These are phyloP conservation scores for Fraxinus cuspidata DNA, from an alignment of 257 asterid species.

Conservation along the genomic window DNA sequence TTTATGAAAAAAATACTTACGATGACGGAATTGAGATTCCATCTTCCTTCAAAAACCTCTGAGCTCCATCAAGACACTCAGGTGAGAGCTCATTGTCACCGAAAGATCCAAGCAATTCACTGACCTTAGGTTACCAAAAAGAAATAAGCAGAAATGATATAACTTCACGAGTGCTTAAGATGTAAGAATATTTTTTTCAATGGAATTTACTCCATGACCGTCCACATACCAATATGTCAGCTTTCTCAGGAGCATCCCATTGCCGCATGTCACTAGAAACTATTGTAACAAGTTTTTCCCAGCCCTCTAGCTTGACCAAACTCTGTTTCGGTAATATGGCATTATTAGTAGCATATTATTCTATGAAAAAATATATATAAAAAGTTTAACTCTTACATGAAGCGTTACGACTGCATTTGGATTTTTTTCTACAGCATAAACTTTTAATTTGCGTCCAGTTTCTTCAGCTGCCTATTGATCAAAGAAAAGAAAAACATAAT, in stretches of 20 bases:
- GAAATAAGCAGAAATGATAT: slow-evolving; percentile 8
- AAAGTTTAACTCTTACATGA: slow-evolving; percentile 52
- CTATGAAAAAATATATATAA: slow-evolving; percentile 9
- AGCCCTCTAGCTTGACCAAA: slow-evolving; percentile 92
- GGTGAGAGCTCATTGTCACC: slow-evolving; percentile 99
- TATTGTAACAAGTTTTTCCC: slow-evolving; percentile 83
- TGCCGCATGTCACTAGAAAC: slow-evolving; percentile 92
- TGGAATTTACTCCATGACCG: slow-evolving; percentile 8
- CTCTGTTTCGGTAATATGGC: slow-evolving; percentile 53
- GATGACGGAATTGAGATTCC: slow-evolving; percentile 96
- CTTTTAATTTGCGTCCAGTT: slow-evolving; percentile 83
- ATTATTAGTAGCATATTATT: slow-evolving; percentile 13
- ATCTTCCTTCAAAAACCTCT: slow-evolving; percentile 82
- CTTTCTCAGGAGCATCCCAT: slow-evolving; percentile 97
- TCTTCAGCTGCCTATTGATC: slow-evolving; percentile 90
- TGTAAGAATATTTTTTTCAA: slow-evolving; percentile 7
- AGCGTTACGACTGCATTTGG: slow-evolving; percentile 97
- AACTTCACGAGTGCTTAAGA: background rate
- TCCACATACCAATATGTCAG: slow-evolving; percentile 82
- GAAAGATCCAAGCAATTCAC: slow-evolving; percentile 97
- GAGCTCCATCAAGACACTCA: slow-evolving; percentile 99
- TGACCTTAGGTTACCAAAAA: slow-evolving; percentile 55
- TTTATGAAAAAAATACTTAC: slow-evolving; percentile 40
- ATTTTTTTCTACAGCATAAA: slow-evolving; percentile 95
- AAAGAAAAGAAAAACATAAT: slow-evolving; percentile 11